Base-by-base conservation (phyloP, 2,329 filamentous ascomycete species). In the Fusarium sp. region DNA sequence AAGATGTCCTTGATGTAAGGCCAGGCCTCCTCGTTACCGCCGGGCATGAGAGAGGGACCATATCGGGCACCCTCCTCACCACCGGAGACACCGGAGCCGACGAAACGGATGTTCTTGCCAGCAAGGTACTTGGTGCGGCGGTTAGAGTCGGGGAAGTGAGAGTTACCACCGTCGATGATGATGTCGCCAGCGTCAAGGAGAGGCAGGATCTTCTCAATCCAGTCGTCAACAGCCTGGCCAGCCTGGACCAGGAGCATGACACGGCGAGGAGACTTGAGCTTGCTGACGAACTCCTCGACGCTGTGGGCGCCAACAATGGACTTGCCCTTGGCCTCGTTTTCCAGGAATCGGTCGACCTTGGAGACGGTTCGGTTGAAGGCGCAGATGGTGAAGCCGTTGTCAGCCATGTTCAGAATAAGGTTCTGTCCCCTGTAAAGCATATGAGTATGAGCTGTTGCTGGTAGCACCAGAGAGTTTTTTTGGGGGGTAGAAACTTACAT, bases 161-260 rank as follows among this genome's bases (percentile, higher is more conserved):
- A 98, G 92, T 99, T 98, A 42, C 79, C 96, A 82, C 96, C 96
- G 80, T 99, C 96, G 78, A 99, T 98, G 88, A 99, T 97, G 89
- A 99, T 98, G 82, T 99, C 96, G 74, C 94, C 95, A 78, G 88
- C 81, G 81, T 94, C 91, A 72, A 95, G 86, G 80, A 92, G 90
- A 73, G 92, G 94, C 68, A 98, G 88, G 73, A 99, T 91, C 76
- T 91, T 91, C 89, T 98, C 94, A 79, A 99, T 98, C 91, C 97
- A 98, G 87, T 97, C 93, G 82, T 99, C 96, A 75, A 99, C 96
- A 71, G 96, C 92, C 88, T 96, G 93, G 80, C 96, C 96, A 77
- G 96, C 96, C 92, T 98, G 97, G 85, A 99, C 96, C 75, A 99
- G 92, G 79, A 99, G 90, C 96, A 99, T 99, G 84, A 99, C 90